These are phyloP conservation scores for Zygosaccharomyces sapae DNA, from an alignment of 1,139 yeast genomes.

Conservation along the genomic window DNA sequence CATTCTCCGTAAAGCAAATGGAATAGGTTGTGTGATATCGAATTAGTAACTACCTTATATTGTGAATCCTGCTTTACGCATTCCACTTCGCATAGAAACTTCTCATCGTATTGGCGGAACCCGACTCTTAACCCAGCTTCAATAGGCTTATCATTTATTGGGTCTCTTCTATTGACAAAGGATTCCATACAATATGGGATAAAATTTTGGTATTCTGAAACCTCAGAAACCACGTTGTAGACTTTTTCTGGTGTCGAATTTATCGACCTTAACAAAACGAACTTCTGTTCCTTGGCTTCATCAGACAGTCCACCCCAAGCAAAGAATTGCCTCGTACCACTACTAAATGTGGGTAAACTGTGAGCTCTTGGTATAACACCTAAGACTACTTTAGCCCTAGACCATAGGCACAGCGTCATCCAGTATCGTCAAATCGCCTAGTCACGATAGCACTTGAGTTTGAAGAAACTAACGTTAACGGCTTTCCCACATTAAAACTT, in stretches of 20 bases:
- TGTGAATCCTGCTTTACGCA: slow-evolving; percentile 41
- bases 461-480: neutral
- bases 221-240: slow-evolving; percentile 65
- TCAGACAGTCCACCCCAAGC: slow-evolving; percentile 6
- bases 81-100: slow-evolving; percentile 61
- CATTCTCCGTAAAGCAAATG: slow-evolving; percentile 67
- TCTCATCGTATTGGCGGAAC: slow-evolving; percentile 73
- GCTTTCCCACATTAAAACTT: neutral
- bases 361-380: neutral
- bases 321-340: slow-evolving; percentile 11
- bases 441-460: neutral
- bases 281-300: slow-evolving; percentile 19
- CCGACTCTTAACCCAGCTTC: slow-evolving; percentile 76
- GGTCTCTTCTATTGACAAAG: slow-evolving; percentile 47
- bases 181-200: slow-evolving; percentile 83
- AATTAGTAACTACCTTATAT: slow-evolving; percentile 46
- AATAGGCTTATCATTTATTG: slow-evolving; percentile 45
- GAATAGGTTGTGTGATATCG: slow-evolving; percentile 64
- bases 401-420: neutral
- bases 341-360: neutral
- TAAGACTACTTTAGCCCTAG: neutral
- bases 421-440: neutral
- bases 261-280: slow-evolving; percentile 23
- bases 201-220: slow-evolving; percentile 65
- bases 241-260: slow-evolving; percentile 25